Evolutionary conservation across 1,284 basidiomycete species (phyloP), one percentile per base, ranked within the genome.

Genomic region (Abortiporus biennis): DNA sequence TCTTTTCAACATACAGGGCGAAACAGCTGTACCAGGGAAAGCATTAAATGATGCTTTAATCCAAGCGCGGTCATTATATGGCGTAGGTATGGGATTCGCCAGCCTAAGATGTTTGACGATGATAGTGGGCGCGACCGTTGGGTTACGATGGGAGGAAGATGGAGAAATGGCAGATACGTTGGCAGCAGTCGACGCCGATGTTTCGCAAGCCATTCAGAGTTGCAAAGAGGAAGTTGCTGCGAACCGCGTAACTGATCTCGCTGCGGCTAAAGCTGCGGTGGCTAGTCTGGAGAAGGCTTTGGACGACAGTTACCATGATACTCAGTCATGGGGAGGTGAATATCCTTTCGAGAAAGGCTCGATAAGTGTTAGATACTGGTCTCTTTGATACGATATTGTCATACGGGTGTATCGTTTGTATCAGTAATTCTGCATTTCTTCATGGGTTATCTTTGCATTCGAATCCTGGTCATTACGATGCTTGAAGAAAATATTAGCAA

Each of bases 171-270:
- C 69, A 27, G 68, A 74, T 38, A 61, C 68, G 19, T 67, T 89
- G 42, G 74, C 80, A 34, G 64, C 71, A 42, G 68, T 88, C 46
- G 85, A 88, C 61, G 68, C 72, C 20, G 85, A 88, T 55, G 74
- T 89, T 45, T 75, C 75, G 43, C 86, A 89, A 59, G 85, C 85
- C 2, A 78, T 89, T 43, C 85, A 85, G 73, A 85, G 82, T 51
- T 74, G 76, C 44, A 82, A 78, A 58, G 84, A 87, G 59, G 83
- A 87, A 57, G 59, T 80, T 12, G 74, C 76, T 34, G 66, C 68
- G 16, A 76, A 72, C 20, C 69, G 74, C 12, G 67, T 76, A 17
- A 58, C 57, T 15, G 76, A 81, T 50, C 53, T 71, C 25, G 9
- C 27, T 9, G 66, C 63, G 12, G 63, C 78, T 35, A 46, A 54